Evolutionary conservation across 2,329 filamentous ascomycete species (phyloP), one percentile per base, ranked within the genome.

Genomic region (Colletotrichum filicis): DNA sequence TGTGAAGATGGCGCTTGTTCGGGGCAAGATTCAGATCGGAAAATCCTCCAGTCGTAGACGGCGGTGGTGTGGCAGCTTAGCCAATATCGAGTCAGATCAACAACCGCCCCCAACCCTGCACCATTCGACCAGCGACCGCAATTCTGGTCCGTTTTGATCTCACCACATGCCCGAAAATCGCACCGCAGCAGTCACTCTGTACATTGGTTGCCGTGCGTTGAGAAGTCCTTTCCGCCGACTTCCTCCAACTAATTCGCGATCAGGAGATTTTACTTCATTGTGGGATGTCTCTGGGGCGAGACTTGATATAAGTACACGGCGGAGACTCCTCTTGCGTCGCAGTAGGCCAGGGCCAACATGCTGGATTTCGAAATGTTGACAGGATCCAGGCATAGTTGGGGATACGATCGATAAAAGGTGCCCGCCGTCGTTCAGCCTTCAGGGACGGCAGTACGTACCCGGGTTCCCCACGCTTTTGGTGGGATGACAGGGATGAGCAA

Each of bases 1-100:
- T 70, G 70, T 73, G 70, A 73, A 73, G 60, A 70, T 35, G 69
- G 52, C 65, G 32, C 65, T 69, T 72, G 58, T 32, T 64, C 35
- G 60, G 59, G 66, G 59, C 37, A 24, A 69, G 55, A 70, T 70
- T 42, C 66, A 56, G 55, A 73, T 70, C 68, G 26, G 49, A 57
- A 49, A 24, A 67, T 61, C 46, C 60, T 70, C 55, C 60, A 59
- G 32, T 22, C 53, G 64, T 19, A 14, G 57, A 28, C 63, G 56
- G 19, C 57, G 46, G 19, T 16, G 37, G 37, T 30, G 19, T 53
- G 56, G 32, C 26, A 46, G 55, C 32, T n/a, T 65, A 24, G 55
- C 59, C n/a, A 49, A 65, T 42, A 60, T 1, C 66, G 70, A 73
- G 60, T 70, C 70, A 73, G 66, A 73, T 65, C 32, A 55, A 19